Base-by-base conservation (phyloP, 371 early-diverging fungal genomes). In the Nematocida sp. region DNA sequence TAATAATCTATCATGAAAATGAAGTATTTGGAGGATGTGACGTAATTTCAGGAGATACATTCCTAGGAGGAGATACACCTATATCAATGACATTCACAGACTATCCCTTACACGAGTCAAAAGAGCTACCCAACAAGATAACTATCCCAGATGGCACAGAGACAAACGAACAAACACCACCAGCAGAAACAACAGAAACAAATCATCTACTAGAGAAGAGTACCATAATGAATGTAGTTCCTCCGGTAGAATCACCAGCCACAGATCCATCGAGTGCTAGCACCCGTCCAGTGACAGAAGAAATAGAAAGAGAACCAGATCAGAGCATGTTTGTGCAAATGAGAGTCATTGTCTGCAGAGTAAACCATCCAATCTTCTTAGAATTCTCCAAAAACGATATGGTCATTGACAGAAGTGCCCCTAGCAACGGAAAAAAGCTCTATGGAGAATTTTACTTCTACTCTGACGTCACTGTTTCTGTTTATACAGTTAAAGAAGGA, bases 11-110 rank as follows among this genome's bases (percentile, higher is more conserved):
- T 29, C 1, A 29, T 3, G 34, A 60, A 5, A 38, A 70, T 21
- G 74, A 70, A 31, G 57, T 70, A 21, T 70, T 57, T 43, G 74
- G 74, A 0, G 74, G 74, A 19, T 57, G 58, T 41, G 61, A 70
- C 23, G 47, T 70, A n/a, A 25, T 70, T 9, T 17, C 31, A 11
- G 74, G 74, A 11, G 61, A 70, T 23, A 66, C 45, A 17, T 70
- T 49, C 48, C 15, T 70, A 25, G 58, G 47, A 17, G 58, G 47
- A 17, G 61, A 57, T 0, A 17, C 48, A 9, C 5, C 5, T 11
- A 70, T 70, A 9, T n/a, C 35, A 27, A 35, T 70, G 37, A 13
- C 9, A 23, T 5, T 35, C 17, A 41, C 7, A 21, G 74, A 70
- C 27, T 58, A 55, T 47, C 34, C 45, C 31, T 1, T 70, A 13